Base-by-base conservation (phyloP, 2,329 filamentous ascomycete genomes). In the Phialemoniopsis sp. region DNA sequence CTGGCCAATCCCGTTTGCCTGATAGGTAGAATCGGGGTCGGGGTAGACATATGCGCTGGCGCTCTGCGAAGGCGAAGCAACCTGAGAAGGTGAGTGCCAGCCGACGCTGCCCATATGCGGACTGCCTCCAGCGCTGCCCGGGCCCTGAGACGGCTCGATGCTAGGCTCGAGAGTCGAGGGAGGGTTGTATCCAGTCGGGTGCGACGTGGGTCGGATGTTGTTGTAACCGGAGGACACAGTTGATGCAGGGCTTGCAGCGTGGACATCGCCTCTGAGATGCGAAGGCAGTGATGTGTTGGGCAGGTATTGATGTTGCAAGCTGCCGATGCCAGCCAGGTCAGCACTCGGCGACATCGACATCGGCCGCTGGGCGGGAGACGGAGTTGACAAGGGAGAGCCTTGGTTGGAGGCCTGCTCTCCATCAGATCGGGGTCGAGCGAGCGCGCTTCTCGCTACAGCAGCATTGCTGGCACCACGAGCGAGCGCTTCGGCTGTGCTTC, bases 31-130 rank as follows among this genome's bases (percentile, higher is more conserved):
- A 18, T 95, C 89, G 0, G 88, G 86, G 50, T 96, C 94, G 8
- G 85, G 80, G 56, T 94, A 95, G 45, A 87, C 81, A 47, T 89
- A 90, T 46, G 72, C 72, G 36, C 77, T 80, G 33, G 64, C 68
- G 52, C 67, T 72, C 45, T 89, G 85, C 8, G 85, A 84, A 9
- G 85, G 80, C 48, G 89, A 80, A 26, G 77, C 76, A 47, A 80
- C 78, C 49, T 90, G 86, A 3, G 82, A 80, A 4, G 89, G 89
- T 5, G 89, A 94, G 49, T 89, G 86, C 90, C 91, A 96, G 39
- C 87, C 86, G 46, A 88, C 76, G 44, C 76, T 81, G 45, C 68
- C 65, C 80, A 95, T 88, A 61, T 96, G 90, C 37, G 91, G 90
- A 60, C 89, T 95, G 38, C 87, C 86, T 41, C 72, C 80, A n/a